Percentiles rank a stretch among this genome's conserved stretches.
phyloP scores from a whole-genome alignment of 768 basidiomycete genomes.

The Pulveroboletus ravenelii region DNA sequence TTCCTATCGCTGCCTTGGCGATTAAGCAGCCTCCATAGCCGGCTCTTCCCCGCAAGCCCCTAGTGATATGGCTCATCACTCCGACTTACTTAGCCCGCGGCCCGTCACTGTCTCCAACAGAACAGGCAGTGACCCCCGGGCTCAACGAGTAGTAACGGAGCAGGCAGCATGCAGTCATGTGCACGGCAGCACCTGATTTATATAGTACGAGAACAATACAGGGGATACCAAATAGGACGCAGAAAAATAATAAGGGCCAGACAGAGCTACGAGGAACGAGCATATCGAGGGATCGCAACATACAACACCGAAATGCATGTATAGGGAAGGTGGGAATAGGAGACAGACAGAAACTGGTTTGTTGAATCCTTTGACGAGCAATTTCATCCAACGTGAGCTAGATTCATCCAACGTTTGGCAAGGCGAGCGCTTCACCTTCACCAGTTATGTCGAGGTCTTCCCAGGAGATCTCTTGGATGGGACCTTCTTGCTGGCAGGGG shows the following conservation, averaged over 20 bases:
- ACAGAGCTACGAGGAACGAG: conserved; percentile 11
- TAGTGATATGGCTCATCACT: neutral
- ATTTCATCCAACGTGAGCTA: neutral
- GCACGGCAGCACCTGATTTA: conserved; percentile 3
- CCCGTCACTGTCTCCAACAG: too few species aligned
- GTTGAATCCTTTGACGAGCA: neutral
- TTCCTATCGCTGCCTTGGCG: conserved; percentile 3
- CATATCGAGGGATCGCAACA: conserved; percentile 28
- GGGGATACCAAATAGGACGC: conserved; percentile 26
- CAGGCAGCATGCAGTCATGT: neutral
- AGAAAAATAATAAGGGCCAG: conserved; percentile 19
- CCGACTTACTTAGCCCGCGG: too few species aligned
- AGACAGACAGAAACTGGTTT: neutral
- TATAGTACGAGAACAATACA: conserved; percentile 26
- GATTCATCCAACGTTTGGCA: neutral
- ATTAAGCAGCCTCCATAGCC: neutral
- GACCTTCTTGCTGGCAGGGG: conserved; percentile 23
- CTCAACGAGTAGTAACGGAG: too few species aligned
- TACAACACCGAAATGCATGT: conserved; percentile 22
- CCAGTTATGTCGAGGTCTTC: conserved; percentile 14
- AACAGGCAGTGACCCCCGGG: too few species aligned
- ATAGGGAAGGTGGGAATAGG: conserved; percentile 8
- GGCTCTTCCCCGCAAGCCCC: conserved; percentile 8
- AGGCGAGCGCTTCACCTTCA: conserved; percentile 2
- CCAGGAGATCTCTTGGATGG: conserved; percentile 17